Conservation (phyloP, 2,329 filamentous ascomycete genomes). For the Alternaria arbusti region DNA sequence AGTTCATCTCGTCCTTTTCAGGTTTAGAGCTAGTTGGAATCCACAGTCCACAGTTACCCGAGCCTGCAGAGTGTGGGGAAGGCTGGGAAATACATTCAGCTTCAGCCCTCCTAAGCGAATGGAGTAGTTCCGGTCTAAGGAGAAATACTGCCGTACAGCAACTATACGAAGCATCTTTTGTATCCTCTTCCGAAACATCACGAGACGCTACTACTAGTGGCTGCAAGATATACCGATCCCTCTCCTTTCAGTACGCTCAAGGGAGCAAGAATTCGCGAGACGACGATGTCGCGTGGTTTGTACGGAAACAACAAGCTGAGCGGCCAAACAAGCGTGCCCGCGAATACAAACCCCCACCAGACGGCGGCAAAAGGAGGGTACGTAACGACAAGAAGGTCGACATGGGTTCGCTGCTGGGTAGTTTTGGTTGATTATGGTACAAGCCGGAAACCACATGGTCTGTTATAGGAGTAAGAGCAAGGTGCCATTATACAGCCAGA, state of each 20-base stretch:
- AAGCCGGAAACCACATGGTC: background rate
- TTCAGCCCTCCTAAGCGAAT: conserved; percentile 4
- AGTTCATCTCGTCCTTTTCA: conserved; percentile 19
- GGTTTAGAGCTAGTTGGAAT: conserved; percentile 22
- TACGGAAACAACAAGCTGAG: background rate
- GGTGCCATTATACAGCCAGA: background rate
- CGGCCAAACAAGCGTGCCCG: background rate
- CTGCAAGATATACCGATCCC: background rate
- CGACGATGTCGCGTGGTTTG: conserved; percentile 12
- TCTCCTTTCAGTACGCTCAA: conserved; percentile 6
- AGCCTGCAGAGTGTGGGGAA: background rate
- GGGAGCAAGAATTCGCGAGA: background rate
- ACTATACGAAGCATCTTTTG: conserved; percentile 14
- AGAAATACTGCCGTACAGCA: conserved; percentile 18
- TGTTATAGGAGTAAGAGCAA: background rate
- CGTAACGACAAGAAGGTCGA: conserved; percentile 25
- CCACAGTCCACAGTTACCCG: background rate
- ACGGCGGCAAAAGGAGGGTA: conserved; percentile 30
- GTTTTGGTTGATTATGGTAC: conserved; percentile 16
- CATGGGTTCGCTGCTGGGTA: conserved; percentile 28
- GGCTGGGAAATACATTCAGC: conserved; percentile 4
- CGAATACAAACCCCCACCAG: background rate
- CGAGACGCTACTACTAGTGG: background rate
- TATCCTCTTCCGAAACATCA: background rate
- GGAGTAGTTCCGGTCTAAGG: conserved; percentile 6